phyloP scores from a whole-genome alignment of 208 protist genomes.

The Crithidia brevicula region DNA sequence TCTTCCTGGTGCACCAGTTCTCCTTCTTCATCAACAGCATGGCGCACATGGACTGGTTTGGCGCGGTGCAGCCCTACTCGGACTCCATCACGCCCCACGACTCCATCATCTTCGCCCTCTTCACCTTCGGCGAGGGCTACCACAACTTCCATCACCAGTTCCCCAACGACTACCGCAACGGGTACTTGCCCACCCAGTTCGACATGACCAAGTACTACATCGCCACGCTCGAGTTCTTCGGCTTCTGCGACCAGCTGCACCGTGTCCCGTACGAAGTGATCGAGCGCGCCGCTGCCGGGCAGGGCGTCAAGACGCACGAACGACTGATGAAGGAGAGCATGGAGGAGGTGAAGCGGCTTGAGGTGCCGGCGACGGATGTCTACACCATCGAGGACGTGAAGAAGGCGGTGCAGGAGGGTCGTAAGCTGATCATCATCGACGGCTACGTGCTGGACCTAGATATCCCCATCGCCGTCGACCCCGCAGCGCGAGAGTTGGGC shows the following conservation, averaged over 20 bases:
- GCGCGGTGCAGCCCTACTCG: conserved; percentile 64
- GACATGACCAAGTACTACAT: conserved; percentile 91
- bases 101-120: conserved; percentile 66
- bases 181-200: conserved; percentile 76
- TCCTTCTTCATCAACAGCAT: conserved; percentile 93
- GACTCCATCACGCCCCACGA: conserved; percentile 76
- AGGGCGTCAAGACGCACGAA: conserved; percentile 39
- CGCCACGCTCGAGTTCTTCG: conserved; percentile 40
- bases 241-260: conserved; percentile 66
- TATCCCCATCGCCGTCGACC: conserved; percentile 47
- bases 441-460: conserved; percentile 69
- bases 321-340: conserved; percentile 32
- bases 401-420: conserved; percentile 46
- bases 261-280: conserved; percentile 54
- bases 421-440: conserved; percentile 65
- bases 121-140: conserved; percentile 90
- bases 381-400: conserved; percentile 69
- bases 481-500: conserved; percentile 50
- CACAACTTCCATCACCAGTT: conserved; percentile 95
- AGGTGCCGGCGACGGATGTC: conserved; percentile 28
- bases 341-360: conserved; percentile 40
- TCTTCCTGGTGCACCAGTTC: conserved; percentile 81
- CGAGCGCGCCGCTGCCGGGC: conserved; percentile 25
- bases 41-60: conserved; percentile 73
- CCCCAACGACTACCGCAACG: conserved; percentile 89